phyloP scores from a whole-genome alignment of 129 eudicot genomes.

The Chrysanthemum seticuspe region DNA sequence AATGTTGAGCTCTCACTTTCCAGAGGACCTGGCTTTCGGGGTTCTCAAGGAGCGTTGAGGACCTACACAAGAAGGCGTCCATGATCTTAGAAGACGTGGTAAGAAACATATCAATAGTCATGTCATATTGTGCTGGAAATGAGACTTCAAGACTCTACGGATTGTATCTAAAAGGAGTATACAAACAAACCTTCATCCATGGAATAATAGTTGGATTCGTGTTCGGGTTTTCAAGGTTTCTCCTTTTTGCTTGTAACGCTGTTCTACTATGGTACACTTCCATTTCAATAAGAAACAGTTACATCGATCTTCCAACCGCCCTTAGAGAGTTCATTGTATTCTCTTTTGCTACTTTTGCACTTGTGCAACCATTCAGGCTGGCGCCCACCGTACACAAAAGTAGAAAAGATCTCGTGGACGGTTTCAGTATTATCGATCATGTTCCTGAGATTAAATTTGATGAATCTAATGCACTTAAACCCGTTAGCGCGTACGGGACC shows the following conservation, averaged over 20 bases:
- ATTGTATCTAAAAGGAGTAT: constrained; percentile 40
- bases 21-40: constrained; percentile 54
- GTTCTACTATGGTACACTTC: constrained; percentile 63
- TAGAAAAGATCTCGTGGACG: constrained; percentile 40
- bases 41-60: constrained; percentile 47
- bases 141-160: constrained; percentile 49
- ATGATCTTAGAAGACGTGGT: constrained; percentile 54
- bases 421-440: constrained; percentile 52
- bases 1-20: neutral
- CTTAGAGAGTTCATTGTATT: constrained; percentile 58
- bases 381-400: constrained; percentile 48
- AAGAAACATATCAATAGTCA: constrained; percentile 52
- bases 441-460: constrained; percentile 47
- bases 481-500: constrained; percentile 49
- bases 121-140: constrained; percentile 61
- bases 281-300: constrained; percentile 35
- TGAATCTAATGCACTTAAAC: constrained; percentile 49
- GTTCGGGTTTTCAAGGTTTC: constrained; percentile 55
- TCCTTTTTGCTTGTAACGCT: constrained; percentile 56
- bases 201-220: constrained; percentile 52
- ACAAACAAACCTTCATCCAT: constrained; percentile 40
- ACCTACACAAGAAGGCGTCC: constrained; percentile 61
- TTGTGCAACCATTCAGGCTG: constrained; percentile 60
- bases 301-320: constrained; percentile 48
- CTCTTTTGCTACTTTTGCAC: constrained; percentile 57